Percentiles rank a stretch among this genome's conserved stretches.
phyloP scores from a whole-genome alignment of 2,329 filamentous ascomycete genomes.

The Claviceps sp. region DNA sequence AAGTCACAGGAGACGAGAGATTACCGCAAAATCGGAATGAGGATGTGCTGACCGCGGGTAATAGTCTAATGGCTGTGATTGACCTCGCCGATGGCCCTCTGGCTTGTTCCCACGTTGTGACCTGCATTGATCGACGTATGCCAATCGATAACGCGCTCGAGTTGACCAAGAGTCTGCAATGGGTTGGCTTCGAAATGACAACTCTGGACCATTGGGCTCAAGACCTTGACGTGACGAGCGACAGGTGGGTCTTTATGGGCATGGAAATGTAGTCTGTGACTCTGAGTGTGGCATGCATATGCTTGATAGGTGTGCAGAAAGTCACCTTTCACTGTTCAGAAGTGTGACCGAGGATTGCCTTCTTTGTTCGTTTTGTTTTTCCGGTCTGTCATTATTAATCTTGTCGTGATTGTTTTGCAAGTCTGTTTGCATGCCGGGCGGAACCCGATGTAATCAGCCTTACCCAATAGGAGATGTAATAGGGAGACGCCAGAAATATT shows the following conservation, averaged over 20 bases:
- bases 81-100: slow-evolving; percentile 72
- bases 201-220: slow-evolving; percentile 66
- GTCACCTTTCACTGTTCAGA: neutral
- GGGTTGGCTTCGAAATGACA: slow-evolving; percentile 80
- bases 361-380: neutral
- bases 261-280: slow-evolving; percentile 57
- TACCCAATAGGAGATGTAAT: neutral
- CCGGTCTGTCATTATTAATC: neutral
- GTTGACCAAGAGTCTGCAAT: slow-evolving; percentile 71
- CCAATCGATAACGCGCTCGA: slow-evolving; percentile 48
- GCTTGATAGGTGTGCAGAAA: neutral
- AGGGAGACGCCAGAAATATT: neutral
- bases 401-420: neutral
- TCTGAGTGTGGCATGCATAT: neutral
- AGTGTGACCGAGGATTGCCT: neutral
- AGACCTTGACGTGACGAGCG: slow-evolving; percentile 53
- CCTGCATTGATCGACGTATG: slow-evolving; percentile 65
- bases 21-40: neutral
- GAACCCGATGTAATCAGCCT: neutral
- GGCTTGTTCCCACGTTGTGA: slow-evolving; percentile 62
- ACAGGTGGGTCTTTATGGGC: slow-evolving; percentile 72
- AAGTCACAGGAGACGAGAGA: slow-evolving; percentile 24
- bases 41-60: slow-evolving; percentile 4
- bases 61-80: slow-evolving; percentile 74
- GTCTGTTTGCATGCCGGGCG: neutral